These are phyloP conservation scores for Bipolaris bicolor DNA, from an alignment of 2,329 filamentous ascomycete genomes.

Conservation along the genomic window DNA sequence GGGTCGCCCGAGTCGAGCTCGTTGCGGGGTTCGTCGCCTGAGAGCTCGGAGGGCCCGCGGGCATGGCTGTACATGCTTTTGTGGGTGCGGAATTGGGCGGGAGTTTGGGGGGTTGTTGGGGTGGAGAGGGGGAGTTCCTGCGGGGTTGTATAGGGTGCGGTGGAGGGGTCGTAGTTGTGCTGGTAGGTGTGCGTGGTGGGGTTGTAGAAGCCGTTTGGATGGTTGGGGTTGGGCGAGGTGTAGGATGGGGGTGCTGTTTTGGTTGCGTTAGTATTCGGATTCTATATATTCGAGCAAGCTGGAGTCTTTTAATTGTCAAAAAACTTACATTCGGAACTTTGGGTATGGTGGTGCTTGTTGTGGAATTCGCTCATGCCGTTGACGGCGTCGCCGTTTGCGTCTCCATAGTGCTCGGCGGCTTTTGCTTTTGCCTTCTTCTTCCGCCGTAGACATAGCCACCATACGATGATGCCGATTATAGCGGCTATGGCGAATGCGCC, in stretches of 20 bases:
- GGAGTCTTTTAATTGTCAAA: too few relatives aligned
- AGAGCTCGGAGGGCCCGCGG: constrained; percentile 6
- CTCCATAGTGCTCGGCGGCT: background rate
- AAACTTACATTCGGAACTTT: background rate
- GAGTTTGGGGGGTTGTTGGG: background rate
- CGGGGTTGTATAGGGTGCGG: background rate
- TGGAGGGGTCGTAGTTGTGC: too few relatives aligned
- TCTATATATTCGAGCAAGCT: too few relatives aligned
- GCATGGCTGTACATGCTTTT: constrained; percentile 10
- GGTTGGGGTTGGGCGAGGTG: constrained; percentile 8
- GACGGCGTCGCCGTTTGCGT: background rate
- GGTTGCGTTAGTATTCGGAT: background rate
- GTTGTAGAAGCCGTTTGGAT: constrained; percentile 9
- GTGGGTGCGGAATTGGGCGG: background rate
- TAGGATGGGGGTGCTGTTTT: constrained; percentile 18
- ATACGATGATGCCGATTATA: constrained; percentile 25
- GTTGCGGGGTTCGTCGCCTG: background rate
- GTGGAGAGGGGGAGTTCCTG: constrained; percentile 20
- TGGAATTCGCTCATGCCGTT: background rate
- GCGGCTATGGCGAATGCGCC: constrained; percentile 25
- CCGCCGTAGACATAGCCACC: constrained; percentile 21
- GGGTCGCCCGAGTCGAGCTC: background rate
- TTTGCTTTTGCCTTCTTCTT: constrained; percentile 8
- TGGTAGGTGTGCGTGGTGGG: background rate
- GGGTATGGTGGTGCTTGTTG: background rate